phyloP scores from a whole-genome alignment of 2,329 filamentous ascomycete species.

The Aspergillus transmontanensis region DNA sequence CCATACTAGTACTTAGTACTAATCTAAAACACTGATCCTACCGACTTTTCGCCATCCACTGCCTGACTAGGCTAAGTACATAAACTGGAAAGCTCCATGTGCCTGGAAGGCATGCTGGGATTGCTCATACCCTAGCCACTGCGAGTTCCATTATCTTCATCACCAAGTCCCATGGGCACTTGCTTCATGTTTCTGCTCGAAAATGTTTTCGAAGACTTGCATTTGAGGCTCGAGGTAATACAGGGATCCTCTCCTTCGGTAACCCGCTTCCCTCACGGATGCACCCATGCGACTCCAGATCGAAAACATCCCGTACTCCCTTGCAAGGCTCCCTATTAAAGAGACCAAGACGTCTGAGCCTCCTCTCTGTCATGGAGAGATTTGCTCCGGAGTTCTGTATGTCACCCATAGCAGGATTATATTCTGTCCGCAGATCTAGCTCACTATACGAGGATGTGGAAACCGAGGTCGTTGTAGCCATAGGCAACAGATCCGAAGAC shows the following conservation, averaged over 20 bases:
- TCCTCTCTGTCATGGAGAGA: background rate
- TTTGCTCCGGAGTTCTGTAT: background rate
- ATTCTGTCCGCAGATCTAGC: background rate
- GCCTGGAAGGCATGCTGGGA: background rate
- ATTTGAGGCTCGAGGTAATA: conserved; percentile 25
- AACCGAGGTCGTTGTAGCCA: background rate
- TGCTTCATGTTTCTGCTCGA: background rate
- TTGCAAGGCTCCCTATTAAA: conserved; percentile 17
- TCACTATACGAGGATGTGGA: background rate
- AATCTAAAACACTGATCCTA: background rate
- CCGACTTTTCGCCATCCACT: background rate
- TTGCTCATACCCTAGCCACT: background rate
- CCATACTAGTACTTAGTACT: background rate
- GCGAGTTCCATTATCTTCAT: background rate
- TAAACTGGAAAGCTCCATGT: background rate
- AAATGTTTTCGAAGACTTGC: conserved; percentile 15
- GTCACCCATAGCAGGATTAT: background rate
- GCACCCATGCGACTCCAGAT: conserved; percentile 18
- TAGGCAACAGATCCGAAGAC: background rate
- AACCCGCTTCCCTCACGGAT: background rate
- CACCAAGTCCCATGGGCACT: background rate
- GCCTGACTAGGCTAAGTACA: background rate
- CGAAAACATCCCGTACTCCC: conserved; percentile 24
- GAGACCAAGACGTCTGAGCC: background rate
- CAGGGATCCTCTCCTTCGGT: conserved; percentile 16